These are phyloP conservation scores for Fusarium piperis DNA, from an alignment of 2,329 filamentous ascomycete species.

Conservation along the genomic window DNA sequence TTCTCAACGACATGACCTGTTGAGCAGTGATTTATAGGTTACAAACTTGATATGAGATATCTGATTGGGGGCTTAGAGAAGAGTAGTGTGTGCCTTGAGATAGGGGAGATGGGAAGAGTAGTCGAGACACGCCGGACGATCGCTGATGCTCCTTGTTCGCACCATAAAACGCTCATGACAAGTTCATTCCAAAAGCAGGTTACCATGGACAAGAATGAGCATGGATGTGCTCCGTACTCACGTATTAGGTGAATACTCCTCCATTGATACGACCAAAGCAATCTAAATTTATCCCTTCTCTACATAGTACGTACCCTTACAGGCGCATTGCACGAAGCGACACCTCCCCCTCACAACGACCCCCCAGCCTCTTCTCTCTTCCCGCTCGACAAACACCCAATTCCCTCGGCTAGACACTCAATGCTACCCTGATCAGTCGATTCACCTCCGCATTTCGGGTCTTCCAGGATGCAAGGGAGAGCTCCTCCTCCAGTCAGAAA, in stretches of 20 bases:
- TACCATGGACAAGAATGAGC: background rate
- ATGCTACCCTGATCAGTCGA: constrained; percentile 33
- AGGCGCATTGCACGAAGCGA: no score
- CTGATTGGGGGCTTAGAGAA: background rate
- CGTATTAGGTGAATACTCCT: background rate
- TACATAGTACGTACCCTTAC: no score
- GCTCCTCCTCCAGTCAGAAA: constrained; percentile 18
- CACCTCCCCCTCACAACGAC: background rate
- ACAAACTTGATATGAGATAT: background rate
- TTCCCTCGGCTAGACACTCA: background rate
- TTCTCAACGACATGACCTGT: constrained; percentile 12
- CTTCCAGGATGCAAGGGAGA: constrained; percentile 11
- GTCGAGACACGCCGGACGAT: background rate
- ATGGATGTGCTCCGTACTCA: background rate
- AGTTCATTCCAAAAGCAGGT: background rate
- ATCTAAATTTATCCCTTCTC: background rate
- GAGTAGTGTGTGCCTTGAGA: background rate
- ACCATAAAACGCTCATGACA: background rate
- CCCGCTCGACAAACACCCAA: background rate
- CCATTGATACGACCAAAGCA: fast-evolving
- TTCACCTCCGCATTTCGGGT: constrained; percentile 23
- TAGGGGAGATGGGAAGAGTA: background rate
- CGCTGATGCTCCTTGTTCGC: background rate
- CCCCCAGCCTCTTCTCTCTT: background rate
- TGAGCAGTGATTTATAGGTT: background rate